Conservation (phyloP, 768 basidiomycete genomes). For the Amanita thiersii region DNA sequence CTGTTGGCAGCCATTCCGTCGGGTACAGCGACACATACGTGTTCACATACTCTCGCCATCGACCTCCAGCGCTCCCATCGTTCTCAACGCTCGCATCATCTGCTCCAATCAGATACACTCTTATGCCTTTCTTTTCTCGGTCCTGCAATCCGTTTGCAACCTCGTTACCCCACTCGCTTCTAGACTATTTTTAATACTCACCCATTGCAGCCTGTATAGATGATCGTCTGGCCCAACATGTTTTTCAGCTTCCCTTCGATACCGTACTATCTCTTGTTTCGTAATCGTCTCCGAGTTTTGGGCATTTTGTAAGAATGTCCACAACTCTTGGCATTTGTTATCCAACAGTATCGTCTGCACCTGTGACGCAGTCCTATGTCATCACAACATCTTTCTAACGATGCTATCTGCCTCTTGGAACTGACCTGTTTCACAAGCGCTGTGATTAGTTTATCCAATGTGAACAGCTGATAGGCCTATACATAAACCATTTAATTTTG, state of each 20-base stretch:
- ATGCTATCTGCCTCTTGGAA: slow-evolving; percentile 6
- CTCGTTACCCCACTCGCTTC: slow-evolving; percentile 13
- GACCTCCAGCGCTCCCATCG: slow-evolving; percentile 36
- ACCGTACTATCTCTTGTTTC: slow-evolving; percentile 63
- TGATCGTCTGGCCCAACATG: slow-evolving; percentile 71
- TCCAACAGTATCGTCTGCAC: slow-evolving; percentile 84
- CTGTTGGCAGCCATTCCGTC: slow-evolving; percentile 61
- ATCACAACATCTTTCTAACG: not conserved
- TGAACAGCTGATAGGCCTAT: slow-evolving; percentile 88
- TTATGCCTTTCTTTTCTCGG: slow-evolving; percentile 43
- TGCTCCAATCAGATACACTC: slow-evolving; percentile 49
- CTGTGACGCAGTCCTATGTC: slow-evolving; percentile 39
- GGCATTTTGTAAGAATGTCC: slow-evolving; percentile 62
- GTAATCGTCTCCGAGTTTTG: slow-evolving; percentile 45
- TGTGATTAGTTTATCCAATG: slow-evolving; percentile 86
- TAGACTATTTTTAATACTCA: slow-evolving; percentile 24
- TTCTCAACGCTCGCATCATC: slow-evolving; percentile 61
- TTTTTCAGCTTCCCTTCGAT: slow-evolving; percentile 73
- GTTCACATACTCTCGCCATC: slow-evolving; percentile 72
- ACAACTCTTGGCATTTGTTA: slow-evolving; percentile 79
- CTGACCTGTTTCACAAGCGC: slow-evolving; percentile 88
- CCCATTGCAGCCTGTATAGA: slow-evolving; percentile 77
- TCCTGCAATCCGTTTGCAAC: slow-evolving; percentile 32
- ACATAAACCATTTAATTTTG: slow-evolving; percentile 20
- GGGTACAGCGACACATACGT: slow-evolving; percentile 64